Base-by-base conservation (phyloP, 2,329 filamentous ascomycete species). In the Nigrospora osmanthi region DNA sequence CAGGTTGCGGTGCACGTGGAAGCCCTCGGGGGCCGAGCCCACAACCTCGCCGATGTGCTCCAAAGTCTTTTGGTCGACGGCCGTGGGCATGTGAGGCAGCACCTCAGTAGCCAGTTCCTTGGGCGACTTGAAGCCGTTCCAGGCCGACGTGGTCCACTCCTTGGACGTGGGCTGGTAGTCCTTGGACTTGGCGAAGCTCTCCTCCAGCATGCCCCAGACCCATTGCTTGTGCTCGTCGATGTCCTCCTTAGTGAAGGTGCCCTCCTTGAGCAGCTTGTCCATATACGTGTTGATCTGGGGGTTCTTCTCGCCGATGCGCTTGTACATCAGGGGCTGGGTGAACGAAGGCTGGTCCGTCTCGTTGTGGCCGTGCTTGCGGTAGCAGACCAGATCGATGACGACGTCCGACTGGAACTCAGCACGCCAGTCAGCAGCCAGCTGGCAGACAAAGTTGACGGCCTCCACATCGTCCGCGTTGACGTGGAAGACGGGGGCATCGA, bases 261-360 rank as follows among this genome's bases (percentile, higher is more conserved):
- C 89, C 61, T 96, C 90, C 51, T 89, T 76, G 37, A 96, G 75
- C 44, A 98, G 83, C 75, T 95, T 87, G 61, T 95, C 80, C 55
- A 93, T 80, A 64, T 98, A 98, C 59, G 88, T 87, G 62, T 95
- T 85, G 48, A 98, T 83, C 63, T 93, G 87, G 38, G 85, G 81
- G 52, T 85, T 78, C 66, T 97, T 89, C 48, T 84, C 77, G 55
- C 83, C 80, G 63, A 98, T 97, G 60, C 87, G 87, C 83, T 97
- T 96, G 81, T 98, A 98, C 93, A 98, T 98, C 56, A 96, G 73
- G 35, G 93, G 93, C 67, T 98, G 93, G n/a, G 93, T 98, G 76
- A 98, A 98, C 35, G 91, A 95, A 40, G 93, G 93, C 75, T 98
- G 93, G 64, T 98, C 93, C 11, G 93, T 98, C 75, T 98, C 93